Evolutionary conservation across 2,329 filamentous ascomycete genomes (phyloP).

Genomic region (Pseudogymnoascus pannorum): DNA sequence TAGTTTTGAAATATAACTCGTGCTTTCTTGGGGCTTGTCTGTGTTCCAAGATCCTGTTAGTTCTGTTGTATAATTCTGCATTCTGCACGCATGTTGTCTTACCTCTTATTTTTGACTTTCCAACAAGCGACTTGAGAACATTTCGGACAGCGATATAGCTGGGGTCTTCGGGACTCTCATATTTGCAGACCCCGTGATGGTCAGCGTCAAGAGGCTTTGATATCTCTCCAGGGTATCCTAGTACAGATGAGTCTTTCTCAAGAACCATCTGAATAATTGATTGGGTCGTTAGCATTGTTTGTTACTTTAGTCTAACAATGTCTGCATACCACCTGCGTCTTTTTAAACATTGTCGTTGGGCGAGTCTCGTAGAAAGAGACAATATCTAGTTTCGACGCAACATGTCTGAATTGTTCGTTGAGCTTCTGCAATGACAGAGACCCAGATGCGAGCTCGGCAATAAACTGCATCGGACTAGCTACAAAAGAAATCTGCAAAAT

Average conservation of each 20-base stretch:
- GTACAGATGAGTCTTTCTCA: conserved; percentile 20
- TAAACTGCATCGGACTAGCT: conserved; percentile 30
- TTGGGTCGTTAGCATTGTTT: neutral
- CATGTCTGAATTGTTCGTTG: conserved; percentile 36
- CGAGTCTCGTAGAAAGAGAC: neutral
- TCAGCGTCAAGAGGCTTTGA: conserved; percentile 23
- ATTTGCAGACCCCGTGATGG: conserved; percentile 30
- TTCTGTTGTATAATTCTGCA: neutral
- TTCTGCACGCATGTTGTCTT: neutral
- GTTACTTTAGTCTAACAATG: neutral
- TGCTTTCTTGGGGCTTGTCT: neutral
- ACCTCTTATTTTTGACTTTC: neutral
- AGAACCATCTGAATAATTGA: conserved; percentile 21
- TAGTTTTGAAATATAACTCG: neutral
- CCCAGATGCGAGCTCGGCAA: conserved; percentile 33
- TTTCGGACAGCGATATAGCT: conserved; percentile 32
- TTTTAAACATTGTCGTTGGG: neutral
- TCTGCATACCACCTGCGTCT: neutral
- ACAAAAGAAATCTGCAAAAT: conserved; percentile 28
- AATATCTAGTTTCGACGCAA: neutral
- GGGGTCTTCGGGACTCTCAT: conserved; percentile 20
- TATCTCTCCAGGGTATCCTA: conserved; percentile 25
- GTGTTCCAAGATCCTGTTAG: neutral
- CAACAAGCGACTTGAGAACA: neutral
- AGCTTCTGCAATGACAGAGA: conserved; percentile 32